Base-by-base conservation (phyloP, 2,329 filamentous ascomycete species). In the Stemphylium lycopersici region DNA sequence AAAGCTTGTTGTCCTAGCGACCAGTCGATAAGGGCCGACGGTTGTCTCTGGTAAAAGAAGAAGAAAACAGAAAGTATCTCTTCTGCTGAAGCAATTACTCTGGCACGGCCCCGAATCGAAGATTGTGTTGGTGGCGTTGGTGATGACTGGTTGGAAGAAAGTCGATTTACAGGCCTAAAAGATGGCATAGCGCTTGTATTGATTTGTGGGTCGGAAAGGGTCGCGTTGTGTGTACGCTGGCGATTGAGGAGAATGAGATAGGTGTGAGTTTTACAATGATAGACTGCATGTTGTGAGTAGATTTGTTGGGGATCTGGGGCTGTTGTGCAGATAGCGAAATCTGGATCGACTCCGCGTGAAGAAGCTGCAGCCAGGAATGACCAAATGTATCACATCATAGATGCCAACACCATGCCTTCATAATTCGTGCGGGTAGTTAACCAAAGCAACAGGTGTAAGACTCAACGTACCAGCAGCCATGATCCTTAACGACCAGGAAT, bases 181-280 rank as follows among this genome's bases (percentile, higher is more conserved):
- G 55, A 47, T 2, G 61, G 50, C 16, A 52, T 33, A 1, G 56
- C 8, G 15, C 31, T 29, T 10, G 34, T 31, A 38, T 47, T 60
- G 0, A 32, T 34, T 2, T 20, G 24, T 6, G 3, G 12, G 12
- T 42, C 20, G 29, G 13, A 6, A 43, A 48, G 12, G 39, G 26
- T 3, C 22, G 22, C 22, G 39, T 24, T 18, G 47, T 43, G 43
- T 39, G 65, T 70, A 13, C 79, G 74, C 57, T 81, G 79, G 4
- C 79, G 77, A 57, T 81, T 81, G 24, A 82, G 71, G 1, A 81
- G 70, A 16, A 81, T 75, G 7, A 82, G 67, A 61, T 80, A 80
- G 11, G 77, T 80, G 45, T 81, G 79, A 6, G 77, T 77, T 56
- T 80, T 81, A 54, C 75, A 78, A 52, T 78, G 78, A 29, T 80